A percentile compares a stretch with the other conserved stretches of the same genome.
phyloP scores from a whole-genome alignment of 495 filamentous ascomycete genomes.

The Wilcoxina mikolae region DNA sequence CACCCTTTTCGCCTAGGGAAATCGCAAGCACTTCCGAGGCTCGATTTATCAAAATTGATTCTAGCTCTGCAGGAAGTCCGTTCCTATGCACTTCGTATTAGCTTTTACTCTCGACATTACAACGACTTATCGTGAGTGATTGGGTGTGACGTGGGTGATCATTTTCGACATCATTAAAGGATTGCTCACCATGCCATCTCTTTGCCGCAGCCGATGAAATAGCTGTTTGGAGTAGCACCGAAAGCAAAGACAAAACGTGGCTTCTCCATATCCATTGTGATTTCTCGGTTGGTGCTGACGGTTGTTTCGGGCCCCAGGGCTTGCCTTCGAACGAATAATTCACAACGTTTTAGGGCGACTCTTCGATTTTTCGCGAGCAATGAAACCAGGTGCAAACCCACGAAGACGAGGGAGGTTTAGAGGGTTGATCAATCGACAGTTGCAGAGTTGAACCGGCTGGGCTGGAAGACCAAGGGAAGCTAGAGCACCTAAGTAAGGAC shows the following conservation, averaged over 20 bases:
- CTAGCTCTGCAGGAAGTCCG: slow-evolving; percentile 2
- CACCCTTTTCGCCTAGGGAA: slow-evolving; percentile 1
- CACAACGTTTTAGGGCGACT: no score
- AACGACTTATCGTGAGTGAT: neutral
- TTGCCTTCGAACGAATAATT: no score
- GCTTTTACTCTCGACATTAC: neutral
- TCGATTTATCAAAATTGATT: slow-evolving; percentile 1
- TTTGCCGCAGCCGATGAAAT: slow-evolving; percentile 6
- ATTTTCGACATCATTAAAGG: no score
- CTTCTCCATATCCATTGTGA: neutral
- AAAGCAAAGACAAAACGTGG: slow-evolving; percentile 6
- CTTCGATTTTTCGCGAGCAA: no score
- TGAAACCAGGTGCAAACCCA: no score
- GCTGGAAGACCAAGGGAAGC: no score
- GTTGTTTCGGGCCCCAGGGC: no score
- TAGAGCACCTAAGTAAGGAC: no score
- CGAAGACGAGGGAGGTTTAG: no score
- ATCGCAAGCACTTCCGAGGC: neutral
- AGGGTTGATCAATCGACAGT: no score
- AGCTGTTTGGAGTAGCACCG: neutral
- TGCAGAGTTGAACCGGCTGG: no score
- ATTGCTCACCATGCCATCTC: slow-evolving; percentile 3
- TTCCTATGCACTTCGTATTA: neutral
- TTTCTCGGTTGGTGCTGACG: neutral
- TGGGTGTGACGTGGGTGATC: neutral